Evolutionary conservation across 2,329 filamentous ascomycete genomes (phyloP).

Genomic region (Xylaria sp.): DNA sequence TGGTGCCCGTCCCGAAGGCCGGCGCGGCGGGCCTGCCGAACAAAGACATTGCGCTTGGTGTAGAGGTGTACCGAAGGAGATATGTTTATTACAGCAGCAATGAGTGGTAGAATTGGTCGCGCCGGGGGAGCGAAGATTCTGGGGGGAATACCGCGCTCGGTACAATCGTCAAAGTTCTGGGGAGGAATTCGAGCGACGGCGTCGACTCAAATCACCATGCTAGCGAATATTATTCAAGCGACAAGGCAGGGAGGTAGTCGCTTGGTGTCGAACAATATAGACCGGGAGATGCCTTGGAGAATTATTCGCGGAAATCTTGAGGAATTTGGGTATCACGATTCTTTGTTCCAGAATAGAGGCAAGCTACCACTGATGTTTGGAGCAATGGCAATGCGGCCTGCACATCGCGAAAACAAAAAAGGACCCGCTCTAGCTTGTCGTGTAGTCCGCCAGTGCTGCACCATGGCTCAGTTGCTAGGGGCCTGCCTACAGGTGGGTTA

Average conservation of each 20-base stretch:
- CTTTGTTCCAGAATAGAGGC: slow-evolving; percentile 7
- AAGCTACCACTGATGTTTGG: slow-evolving; percentile 6
- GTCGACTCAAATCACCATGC: slow-evolving; percentile 5
- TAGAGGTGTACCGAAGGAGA: not conserved
- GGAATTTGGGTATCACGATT: not conserved
- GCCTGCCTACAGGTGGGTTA: not conserved
- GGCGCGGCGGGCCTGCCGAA: slow-evolving; percentile 32
- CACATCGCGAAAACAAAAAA: slow-evolving; percentile 27
- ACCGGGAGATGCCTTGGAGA: not conserved
- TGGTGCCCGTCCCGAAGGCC: slow-evolving; percentile 33
- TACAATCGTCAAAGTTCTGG: not conserved
- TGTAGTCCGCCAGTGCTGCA: slow-evolving; percentile 6
- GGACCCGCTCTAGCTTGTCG: too few species aligned
- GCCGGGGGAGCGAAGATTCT: not conserved
- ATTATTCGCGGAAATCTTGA: not conserved
- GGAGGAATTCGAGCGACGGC: slow-evolving; percentile 3
- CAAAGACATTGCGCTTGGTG: slow-evolving; percentile 33
- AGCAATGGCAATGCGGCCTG: not conserved
- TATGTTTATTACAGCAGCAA: not conserved
- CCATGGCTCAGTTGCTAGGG: not conserved
- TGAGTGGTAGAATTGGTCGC: not conserved
- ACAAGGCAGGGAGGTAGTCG: not conserved
- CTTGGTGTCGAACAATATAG: too few species aligned
- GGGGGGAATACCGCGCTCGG: not conserved
- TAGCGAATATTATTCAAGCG: not conserved